Evolutionary conservation across 164 flowering plant genomes (phyloP).

Genomic region (Hamamelis virginiana): DNA sequence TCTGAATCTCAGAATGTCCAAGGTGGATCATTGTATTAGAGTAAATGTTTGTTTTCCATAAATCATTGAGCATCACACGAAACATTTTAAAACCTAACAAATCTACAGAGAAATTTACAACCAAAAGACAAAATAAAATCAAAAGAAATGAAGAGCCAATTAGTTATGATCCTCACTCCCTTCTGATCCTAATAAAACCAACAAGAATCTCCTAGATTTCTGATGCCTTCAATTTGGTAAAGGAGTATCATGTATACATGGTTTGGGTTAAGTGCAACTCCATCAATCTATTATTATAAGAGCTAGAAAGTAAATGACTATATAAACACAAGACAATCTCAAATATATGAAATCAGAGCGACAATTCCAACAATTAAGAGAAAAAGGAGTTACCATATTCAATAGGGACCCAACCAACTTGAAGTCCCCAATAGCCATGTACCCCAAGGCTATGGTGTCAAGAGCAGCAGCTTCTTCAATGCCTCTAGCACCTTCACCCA

Average conservation of each 20-base stretch:
- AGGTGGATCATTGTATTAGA: too few species aligned
- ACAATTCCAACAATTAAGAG: background rate
- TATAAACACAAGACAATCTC: background rate
- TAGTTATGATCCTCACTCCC: background rate
- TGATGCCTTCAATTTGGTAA: too few species aligned
- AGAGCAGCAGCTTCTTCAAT: conserved; percentile 84
- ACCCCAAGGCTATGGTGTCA: conserved; percentile 77
- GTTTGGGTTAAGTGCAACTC: too few species aligned
- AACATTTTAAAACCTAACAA: background rate
- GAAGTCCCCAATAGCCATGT: conserved; percentile 60
- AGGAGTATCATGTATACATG: too few species aligned
- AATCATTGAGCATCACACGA: background rate
- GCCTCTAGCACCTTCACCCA: conserved; percentile 60
- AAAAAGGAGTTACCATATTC: conserved; percentile 44
- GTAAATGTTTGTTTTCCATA: background rate
- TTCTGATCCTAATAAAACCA: too few species aligned
- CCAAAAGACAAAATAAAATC: background rate
- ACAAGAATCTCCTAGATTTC: too few species aligned
- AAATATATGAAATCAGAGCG: background rate
- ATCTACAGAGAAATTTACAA: background rate
- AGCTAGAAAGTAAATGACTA: background rate
- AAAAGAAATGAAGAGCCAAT: background rate
- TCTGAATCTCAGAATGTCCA: background rate
- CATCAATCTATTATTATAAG: background rate
- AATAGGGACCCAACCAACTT: conserved; percentile 45